Evolutionary conservation across 1,284 basidiomycete genomes (phyloP).

Genomic region (Sporisorium iseilematis-ciliati): DNA sequence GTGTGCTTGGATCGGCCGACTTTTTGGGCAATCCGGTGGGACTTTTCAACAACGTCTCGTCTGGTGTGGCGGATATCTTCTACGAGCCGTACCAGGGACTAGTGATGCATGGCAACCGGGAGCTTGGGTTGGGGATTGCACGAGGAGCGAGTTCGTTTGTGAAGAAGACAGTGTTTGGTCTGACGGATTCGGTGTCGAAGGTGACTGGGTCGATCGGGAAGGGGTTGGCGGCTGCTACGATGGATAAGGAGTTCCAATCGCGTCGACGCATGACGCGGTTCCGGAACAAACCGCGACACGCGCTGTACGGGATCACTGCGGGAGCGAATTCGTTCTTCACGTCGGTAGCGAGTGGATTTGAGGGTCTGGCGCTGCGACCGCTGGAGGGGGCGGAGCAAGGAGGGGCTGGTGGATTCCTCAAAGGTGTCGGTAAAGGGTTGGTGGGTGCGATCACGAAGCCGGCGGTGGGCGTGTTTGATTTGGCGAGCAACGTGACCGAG

Average conservation of each 20-base stretch:
- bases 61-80: slow-evolving; percentile 98
- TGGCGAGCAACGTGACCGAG: slow-evolving; percentile 95
- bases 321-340: slow-evolving; percentile 94
- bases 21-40: slow-evolving; percentile 87
- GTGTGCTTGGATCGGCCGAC: slow-evolving; percentile 95
- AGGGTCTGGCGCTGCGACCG: slow-evolving; percentile 95
- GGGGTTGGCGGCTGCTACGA: slow-evolving; percentile 94
- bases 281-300: slow-evolving; percentile 94
- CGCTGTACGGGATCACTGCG: slow-evolving; percentile 91
- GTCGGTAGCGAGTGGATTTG: slow-evolving; percentile 93
- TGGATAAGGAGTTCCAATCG: slow-evolving; percentile 95
- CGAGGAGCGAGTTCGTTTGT: slow-evolving; percentile 93
- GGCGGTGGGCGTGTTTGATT: slow-evolving; percentile 94
- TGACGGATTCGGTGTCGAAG: slow-evolving; percentile 95
- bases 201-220: slow-evolving; percentile 97
- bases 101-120: slow-evolving; percentile 95
- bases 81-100: slow-evolving; percentile 98
- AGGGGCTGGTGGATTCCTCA: slow-evolving; percentile 96
- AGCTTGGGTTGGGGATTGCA: slow-evolving; percentile 96
- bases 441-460: slow-evolving; percentile 97
- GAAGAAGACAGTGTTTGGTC: slow-evolving; percentile 97
- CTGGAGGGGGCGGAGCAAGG: slow-evolving; percentile 95
- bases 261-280: slow-evolving; percentile 87
- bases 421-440: slow-evolving; percentile 95
- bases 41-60: slow-evolving; percentile 97